These are phyloP conservation scores for Marasmius oreades DNA, from an alignment of 1,284 basidiomycete species.

Conservation along the genomic window DNA sequence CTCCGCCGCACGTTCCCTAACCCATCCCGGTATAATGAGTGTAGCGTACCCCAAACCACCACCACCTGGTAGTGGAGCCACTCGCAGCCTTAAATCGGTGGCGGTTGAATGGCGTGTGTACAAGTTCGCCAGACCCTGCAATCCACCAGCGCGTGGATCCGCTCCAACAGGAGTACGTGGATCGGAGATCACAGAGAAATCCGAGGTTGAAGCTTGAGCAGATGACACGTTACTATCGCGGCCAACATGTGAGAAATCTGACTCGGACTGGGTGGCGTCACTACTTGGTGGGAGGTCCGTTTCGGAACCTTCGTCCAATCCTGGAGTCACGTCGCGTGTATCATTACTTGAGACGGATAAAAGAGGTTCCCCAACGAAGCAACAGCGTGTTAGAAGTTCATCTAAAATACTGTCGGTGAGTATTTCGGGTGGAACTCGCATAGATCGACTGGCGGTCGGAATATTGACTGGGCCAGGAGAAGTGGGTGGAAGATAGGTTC, in stretches of 20 bases:
- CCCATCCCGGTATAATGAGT: slow-evolving; percentile 90
- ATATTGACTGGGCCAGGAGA: slow-evolving; percentile 63
- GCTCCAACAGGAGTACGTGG: slow-evolving; percentile 27
- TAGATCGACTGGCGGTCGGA: slow-evolving; percentile 58
- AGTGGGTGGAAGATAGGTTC: slow-evolving; percentile 70
- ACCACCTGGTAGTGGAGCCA: slow-evolving; percentile 63
- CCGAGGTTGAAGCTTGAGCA: slow-evolving; percentile 49
- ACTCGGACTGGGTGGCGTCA: slow-evolving; percentile 58
- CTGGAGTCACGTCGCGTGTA: slow-evolving; percentile 38
- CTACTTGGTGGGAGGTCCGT: slow-evolving; percentile 52
- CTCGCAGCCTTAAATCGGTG: slow-evolving; percentile 63
- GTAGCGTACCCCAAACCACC: slow-evolving; percentile 57
- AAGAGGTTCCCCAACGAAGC: slow-evolving; percentile 68
- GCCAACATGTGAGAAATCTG: slow-evolving; percentile 56
- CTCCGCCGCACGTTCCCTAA: slow-evolving; percentile 88
- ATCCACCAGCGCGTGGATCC: slow-evolving; percentile 43
- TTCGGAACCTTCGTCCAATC: slow-evolving; percentile 42
- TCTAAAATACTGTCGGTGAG: slow-evolving; percentile 75
- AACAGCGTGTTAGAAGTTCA: slow-evolving; percentile 79
- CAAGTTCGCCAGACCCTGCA: slow-evolving; percentile 63
- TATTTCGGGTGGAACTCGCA: slow-evolving; percentile 68
- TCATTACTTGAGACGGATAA: slow-evolving; percentile 32
- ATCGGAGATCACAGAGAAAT: slow-evolving; percentile 51
- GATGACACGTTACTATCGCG: slow-evolving; percentile 47
- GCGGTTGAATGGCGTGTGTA: slow-evolving; percentile 74